Percentiles rank a stretch among this genome's conserved stretches.
phyloP scores from a whole-genome alignment of 352 stramenopile genomes.

The Lagenidium sp. region DNA sequence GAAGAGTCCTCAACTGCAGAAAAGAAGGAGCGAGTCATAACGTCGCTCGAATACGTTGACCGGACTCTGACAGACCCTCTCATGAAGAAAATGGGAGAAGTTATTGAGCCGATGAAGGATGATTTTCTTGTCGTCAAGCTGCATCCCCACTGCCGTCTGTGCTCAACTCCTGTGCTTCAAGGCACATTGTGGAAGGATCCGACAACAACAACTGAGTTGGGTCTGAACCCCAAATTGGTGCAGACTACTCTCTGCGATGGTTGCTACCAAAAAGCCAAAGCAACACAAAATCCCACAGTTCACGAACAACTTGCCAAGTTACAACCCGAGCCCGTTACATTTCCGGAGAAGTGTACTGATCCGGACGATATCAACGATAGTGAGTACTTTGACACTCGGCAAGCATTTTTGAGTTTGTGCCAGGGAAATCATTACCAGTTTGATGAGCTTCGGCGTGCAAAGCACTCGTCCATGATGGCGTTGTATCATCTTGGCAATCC shows the following conservation, averaged over 20 bases:
- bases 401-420: conserved; percentile 97
- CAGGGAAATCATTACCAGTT: conserved; percentile 99
- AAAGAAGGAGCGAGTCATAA: conserved; percentile 19
- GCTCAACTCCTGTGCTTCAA: conserved; percentile 66
- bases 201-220: conserved; percentile 17
- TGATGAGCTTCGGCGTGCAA: conserved; percentile 96
- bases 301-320: conserved; percentile 38
- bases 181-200: conserved; percentile 56
- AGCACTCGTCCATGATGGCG: conserved; percentile 99
- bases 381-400: conserved; percentile 94
- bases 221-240: conserved; percentile 46
- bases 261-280: conserved; percentile 66
- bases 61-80: conserved; percentile 62
- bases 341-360: conserved; percentile 67
- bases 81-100: conserved; percentile 81
- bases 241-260: conserved; percentile 69
- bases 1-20: conserved; percentile 4
- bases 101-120: conserved; percentile 88
- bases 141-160: conserved; percentile 72
- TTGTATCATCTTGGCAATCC: conserved; percentile 98
- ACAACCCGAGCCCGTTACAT: conserved; percentile 40
- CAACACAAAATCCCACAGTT: conserved; percentile 28
- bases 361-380: conserved; percentile 80
- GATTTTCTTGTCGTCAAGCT: conserved; percentile 86
- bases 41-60: conserved; percentile 54